A percentile compares a stretch with the other conserved stretches of the same genome.
These are phyloP conservation scores for Wakefieldia striispora DNA, from an alignment of 768 basidiomycete genomes.

Conservation along the genomic window DNA sequence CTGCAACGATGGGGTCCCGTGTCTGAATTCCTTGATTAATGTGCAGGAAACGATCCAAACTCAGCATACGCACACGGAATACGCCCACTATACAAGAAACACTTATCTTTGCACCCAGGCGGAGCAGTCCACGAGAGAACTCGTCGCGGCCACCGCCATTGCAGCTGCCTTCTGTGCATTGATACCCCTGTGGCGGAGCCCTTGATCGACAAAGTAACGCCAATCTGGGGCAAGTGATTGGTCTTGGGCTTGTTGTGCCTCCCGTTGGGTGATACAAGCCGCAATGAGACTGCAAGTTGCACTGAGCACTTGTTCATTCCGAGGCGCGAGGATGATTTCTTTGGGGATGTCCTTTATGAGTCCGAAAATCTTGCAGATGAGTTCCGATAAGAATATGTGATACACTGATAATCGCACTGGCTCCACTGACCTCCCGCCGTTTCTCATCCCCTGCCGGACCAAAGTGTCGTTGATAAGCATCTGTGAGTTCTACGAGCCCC, in stretches of 20 bases:
- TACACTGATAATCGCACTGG: not conserved
- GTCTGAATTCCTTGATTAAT: constrained; percentile 60
- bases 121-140: constrained; percentile 65
- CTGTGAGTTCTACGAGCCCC: constrained; percentile 69
- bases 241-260: constrained; percentile 40
- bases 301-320: constrained; percentile 69
- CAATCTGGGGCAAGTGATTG: constrained; percentile 55
- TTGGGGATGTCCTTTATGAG: constrained; percentile 57
- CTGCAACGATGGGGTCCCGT: constrained; percentile 53
- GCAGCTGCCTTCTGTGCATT: constrained; percentile 79
- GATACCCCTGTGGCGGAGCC: constrained; percentile 62
- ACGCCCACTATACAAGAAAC: constrained; percentile 9
- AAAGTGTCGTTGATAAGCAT: constrained; percentile 44
- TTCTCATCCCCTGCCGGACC: constrained; percentile 33
- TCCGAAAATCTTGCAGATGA: constrained; percentile 56
- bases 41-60: constrained; percentile 36
- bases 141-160: constrained; percentile 63
- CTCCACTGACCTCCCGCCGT: constrained; percentile 43
- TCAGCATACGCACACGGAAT: constrained; percentile 15
- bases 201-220: constrained; percentile 66
- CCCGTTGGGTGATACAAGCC: constrained; percentile 55
- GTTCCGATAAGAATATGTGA: constrained; percentile 1
- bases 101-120: constrained; percentile 73
- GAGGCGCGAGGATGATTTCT: constrained; percentile 56
- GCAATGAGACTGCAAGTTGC: constrained; percentile 74